Base-by-base conservation (phyloP, 441 rosid genomes). In the Adansonia rubrostipa region DNA sequence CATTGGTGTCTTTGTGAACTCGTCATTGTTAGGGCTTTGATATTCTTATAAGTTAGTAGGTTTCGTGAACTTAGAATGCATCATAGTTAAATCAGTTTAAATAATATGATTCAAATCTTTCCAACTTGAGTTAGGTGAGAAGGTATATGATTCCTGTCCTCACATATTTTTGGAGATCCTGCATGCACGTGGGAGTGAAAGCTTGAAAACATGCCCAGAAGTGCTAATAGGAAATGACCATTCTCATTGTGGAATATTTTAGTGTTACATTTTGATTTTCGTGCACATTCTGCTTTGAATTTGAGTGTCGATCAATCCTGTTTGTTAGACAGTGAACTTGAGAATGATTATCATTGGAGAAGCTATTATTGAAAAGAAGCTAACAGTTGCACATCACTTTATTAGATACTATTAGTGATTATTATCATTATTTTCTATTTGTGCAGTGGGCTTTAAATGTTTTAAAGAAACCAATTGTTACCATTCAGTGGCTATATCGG, bases 361-460 rank as follows among this genome's bases (percentile, higher is more conserved):
- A 74, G 58, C 24, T 79, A 60, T 45, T 15, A 19, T 36, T 4
- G 3, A 17, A 76, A 76, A 45, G 62, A 78, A 72, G 65, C 65
- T 44, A 47, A 53, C 1, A 5, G 28, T 33, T 20, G 9, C 58
- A n/a, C 57, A 74, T 70, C 20, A 57, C 54, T 80, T 78, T 73
- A 22, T 73, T 56, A 63, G 68, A 58, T 45, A 33, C 77, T 42
- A 73, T 77, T 61, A 66, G 75, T 80, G 76, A 72, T 64, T 54
- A 78, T 65, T 83, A 3, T 48, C 47, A 19, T 71, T 24, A 74
- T 79, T 76, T 69, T 74, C 64, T 73, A 64, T 72, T 70, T 61
- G 5, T 84, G 91, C 96, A 95, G 99, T 95, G 98, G 99, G 97
- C 99, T 81, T 78, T 89, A 79, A 88, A 92, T 89, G 78, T 75